Base-by-base conservation (phyloP, 805 yeast genomes). In the Suhomyces tanzawaensis region DNA sequence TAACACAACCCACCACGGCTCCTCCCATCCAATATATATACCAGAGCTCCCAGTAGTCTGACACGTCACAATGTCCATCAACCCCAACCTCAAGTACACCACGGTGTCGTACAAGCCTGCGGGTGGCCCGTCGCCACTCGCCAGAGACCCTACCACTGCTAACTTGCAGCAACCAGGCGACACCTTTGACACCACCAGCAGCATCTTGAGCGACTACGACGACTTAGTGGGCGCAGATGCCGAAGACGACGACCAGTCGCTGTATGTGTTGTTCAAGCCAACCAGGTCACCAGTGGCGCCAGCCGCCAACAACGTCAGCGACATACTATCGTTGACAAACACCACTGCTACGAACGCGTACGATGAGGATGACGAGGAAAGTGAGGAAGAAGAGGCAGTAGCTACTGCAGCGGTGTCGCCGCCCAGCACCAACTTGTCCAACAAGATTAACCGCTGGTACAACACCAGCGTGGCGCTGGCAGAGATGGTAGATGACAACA, bases 401-500 rank as follows among this genome's bases (percentile, higher is more conserved):
- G 35, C 22, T 13, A 12, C 7, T 7, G 27, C 7, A 8, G 17
- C 34, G 26, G 15, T 13, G 13, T n/a, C 14, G 13, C 14, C 21
- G 19, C 11, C 32, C 22, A 14, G 17, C 18, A 25, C 18, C 18
- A 34, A 29, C 14, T 35, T 44, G n/a, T 35, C 36, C 28, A 32
- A 29, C 25, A 46, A 43, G 36, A 46, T 46, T 7, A 39, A 46
- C 30, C 29, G 35, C 27, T 46, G 49, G 49, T 37, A 43, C 29
- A 32, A 40, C 27, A 25, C 47, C 15, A 34, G 31, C 25, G 21
- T 40, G 13, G 29, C 33, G 8, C 29, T 40, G 15, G 33, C 40
- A 7, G 47, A 41, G 13, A 53, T 51, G 14, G 28, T 58, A 9
- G 47, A 58, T 7, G 70, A 63, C 37, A 63, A 64, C 44, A 51